Conservation (phyloP, 140 eudicot genomes). For the Flaveria floridana region DNA sequence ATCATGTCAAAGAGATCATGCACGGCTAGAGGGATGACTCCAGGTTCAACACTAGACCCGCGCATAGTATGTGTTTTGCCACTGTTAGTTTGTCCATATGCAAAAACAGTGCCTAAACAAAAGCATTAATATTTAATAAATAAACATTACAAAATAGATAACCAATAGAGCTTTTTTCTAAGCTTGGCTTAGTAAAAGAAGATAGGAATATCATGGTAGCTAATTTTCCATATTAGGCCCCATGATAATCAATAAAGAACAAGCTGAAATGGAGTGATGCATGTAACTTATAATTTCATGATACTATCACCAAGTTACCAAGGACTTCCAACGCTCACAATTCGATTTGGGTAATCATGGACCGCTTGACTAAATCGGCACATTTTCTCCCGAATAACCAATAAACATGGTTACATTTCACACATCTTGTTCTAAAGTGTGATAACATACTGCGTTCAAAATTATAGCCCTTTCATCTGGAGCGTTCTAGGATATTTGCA, state of each 20-base stretch:
- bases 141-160: not conserved
- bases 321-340: too few species aligned
- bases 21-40: slow-evolving; percentile 91
- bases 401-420: slow-evolving; percentile 21
- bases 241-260: slow-evolving; percentile 4
- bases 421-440: slow-evolving; percentile 18
- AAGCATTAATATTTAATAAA: not conserved
- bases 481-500: slow-evolving; percentile 17
- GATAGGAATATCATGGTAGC: slow-evolving; percentile 13
- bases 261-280: not conserved
- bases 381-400: not conserved
- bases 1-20: slow-evolving; percentile 70
- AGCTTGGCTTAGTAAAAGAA: not conserved
- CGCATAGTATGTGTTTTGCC: slow-evolving; percentile 99
- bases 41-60: slow-evolving; percentile 75
- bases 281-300: not conserved
- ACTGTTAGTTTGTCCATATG: slow-evolving; percentile 97
- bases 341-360: too few species aligned
- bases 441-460: slow-evolving; percentile 15
- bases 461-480: slow-evolving; percentile 11
- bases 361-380: too few species aligned
- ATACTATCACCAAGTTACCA: not conserved
- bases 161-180: slow-evolving; percentile 3
- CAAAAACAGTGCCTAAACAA: slow-evolving; percentile 88
- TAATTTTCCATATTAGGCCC: slow-evolving; percentile 5